A percentile compares a stretch with the other conserved stretches of the same genome.
Conservation (phyloP, 805 yeast species). For the Lipomyces sp. region DNA sequence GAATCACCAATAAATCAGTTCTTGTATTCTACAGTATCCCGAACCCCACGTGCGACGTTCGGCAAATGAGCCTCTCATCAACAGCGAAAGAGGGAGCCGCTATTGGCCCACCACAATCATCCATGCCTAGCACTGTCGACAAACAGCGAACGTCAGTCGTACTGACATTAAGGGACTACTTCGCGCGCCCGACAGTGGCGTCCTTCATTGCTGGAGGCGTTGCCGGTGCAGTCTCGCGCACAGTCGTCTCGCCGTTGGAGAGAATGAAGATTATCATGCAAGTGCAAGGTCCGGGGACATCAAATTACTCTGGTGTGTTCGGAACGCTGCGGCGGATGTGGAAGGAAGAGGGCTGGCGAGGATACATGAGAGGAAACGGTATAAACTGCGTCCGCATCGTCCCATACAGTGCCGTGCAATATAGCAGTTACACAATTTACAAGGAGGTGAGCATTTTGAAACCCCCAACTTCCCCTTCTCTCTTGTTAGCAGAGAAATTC, state of each 20-base stretch:
- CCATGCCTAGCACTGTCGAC: constrained; percentile 3
- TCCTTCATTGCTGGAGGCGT: constrained; percentile 94
- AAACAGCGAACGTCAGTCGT: background rate
- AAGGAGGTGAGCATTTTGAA: constrained; percentile 52
- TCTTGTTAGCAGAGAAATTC: background rate
- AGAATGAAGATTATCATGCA: constrained; percentile 90
- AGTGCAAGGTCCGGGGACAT: constrained; percentile 68
- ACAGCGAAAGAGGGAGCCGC: constrained; percentile 9
- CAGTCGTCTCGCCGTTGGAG: constrained; percentile 94
- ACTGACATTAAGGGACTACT: constrained; percentile 13
- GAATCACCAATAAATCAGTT: background rate
- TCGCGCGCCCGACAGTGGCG: constrained; percentile 52
- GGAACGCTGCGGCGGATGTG: constrained; percentile 79
- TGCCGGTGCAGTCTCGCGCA: constrained; percentile 93
- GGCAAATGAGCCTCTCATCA: constrained; percentile 14
- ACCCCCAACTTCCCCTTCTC: constrained; percentile 36
- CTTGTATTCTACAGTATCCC: background rate
- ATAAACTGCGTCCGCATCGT: constrained; percentile 86
- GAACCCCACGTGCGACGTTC: background rate
- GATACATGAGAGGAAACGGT: constrained; percentile 88
- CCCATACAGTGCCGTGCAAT: constrained; percentile 95
- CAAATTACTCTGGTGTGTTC: constrained; percentile 66
- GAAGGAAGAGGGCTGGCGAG: constrained; percentile 88
- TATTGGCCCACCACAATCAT: constrained; percentile 6
- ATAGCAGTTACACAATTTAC: constrained; percentile 71